phyloP scores from a whole-genome alignment of 306 rosid genomes.

The Ziziphus jujuba region DNA sequence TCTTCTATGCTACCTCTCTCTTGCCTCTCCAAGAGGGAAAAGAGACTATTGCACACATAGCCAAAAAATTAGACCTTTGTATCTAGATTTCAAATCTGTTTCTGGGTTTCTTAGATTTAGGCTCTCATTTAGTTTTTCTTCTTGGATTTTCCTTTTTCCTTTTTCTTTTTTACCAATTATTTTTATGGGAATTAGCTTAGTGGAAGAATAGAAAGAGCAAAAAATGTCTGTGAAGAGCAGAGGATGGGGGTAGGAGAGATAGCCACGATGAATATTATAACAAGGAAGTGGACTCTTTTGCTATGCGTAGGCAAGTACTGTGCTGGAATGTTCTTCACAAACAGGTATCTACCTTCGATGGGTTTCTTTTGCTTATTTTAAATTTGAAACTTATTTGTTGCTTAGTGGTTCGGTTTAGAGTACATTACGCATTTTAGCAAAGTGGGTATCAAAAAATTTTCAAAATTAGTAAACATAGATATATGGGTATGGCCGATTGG shows the following conservation, averaged over 20 bases:
- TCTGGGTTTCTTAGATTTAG: slow-evolving; percentile 15
- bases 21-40: slow-evolving; percentile 18
- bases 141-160: too few species aligned
- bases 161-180: too few species aligned
- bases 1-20: slow-evolving; percentile 20
- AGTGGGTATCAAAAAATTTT: slow-evolving; percentile 6
- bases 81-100: background rate
- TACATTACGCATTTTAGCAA: slow-evolving; percentile 13
- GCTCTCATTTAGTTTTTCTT: too few species aligned
- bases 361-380: slow-evolving; percentile 24
- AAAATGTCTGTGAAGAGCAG: slow-evolving; percentile 68
- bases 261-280: slow-evolving; percentile 41
- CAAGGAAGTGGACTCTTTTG: slow-evolving; percentile 63
- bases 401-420: slow-evolving; percentile 11
- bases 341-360: slow-evolving; percentile 50
- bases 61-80: slow-evolving; percentile 25
- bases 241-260: slow-evolving; percentile 47
- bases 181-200: slow-evolving; percentile 7
- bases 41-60: slow-evolving; percentile 5
- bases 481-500: too few species aligned
- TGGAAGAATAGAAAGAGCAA: slow-evolving; percentile 7
- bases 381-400: slow-evolving; percentile 20
- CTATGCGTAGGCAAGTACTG: slow-evolving; percentile 78
- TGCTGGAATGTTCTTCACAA: slow-evolving; percentile 80
- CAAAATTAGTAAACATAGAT: background rate